Evolutionary conservation across 2,329 filamentous ascomycete species (phyloP), one percentile per base, ranked within the genome.

Genomic region (Penicillium palitans): DNA sequence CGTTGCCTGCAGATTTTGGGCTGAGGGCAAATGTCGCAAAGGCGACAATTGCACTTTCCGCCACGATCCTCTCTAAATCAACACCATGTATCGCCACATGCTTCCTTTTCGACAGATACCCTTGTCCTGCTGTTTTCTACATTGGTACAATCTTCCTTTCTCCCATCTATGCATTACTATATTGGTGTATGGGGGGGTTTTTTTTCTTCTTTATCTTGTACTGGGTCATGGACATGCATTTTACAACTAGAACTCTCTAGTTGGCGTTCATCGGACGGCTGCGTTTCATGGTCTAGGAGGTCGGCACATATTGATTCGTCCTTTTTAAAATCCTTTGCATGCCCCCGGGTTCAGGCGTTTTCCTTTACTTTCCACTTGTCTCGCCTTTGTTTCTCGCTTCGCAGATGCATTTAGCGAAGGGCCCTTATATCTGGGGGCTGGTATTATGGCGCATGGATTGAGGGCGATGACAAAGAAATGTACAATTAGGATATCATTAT

Each of bases 1-100:
- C 21, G 74, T 80, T 37, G 70, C 78, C 10, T 85, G 83, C 70
- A 77, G 78, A 58, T 85, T 81, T 68, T 85, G 78, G 78, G 73
- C 79, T 37, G 77, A 82, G 59, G 82, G 82, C 13, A 80, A 78
- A 64, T 84, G 83, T 67, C 73, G 78, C 57, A 84, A 84, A 64
- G 81, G 81, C 19, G 76, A 79, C 24, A 73, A 79, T 41, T 83
- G 80, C 69, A 81, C 79, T n/a, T 82, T 77, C 66, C 72, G 78
- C 56, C 80, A 82, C 57, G 79, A 80, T 61, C n/a, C 51, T 21
- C 58, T 58, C 24, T 55, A 33, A 49, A 41, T 24, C 27, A 25
- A 19, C 31, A 45, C 24, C 31, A 35, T n/a, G 17, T 45, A 29
- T 33, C 19, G 13, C 40, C 52, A 27, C 37, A 52, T 24, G n/a